Percentiles rank a stretch among this genome's conserved stretches.
Evolutionary conservation across 306 rosid genomes (phyloP).

Genomic region (Rosa chinensis): DNA sequence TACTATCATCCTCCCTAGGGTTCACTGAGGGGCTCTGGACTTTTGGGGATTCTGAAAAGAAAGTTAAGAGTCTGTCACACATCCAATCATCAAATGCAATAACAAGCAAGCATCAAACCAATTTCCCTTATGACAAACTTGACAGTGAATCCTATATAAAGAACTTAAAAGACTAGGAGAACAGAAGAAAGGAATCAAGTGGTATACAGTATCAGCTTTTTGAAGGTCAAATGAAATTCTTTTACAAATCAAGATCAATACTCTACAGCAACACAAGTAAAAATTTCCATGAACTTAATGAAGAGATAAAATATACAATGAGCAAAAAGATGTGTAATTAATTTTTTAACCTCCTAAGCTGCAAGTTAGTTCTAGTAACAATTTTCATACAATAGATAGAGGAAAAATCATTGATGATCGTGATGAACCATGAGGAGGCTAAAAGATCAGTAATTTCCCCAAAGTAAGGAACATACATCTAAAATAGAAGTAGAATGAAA

Average conservation of each 20-base stretch:
- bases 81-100: background rate
- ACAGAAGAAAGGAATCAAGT: background rate
- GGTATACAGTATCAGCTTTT: background rate
- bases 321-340: slow-evolving; percentile 4
- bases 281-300: background rate
- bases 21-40: slow-evolving; percentile 48
- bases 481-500: background rate
- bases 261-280: background rate
- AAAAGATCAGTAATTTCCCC: background rate
- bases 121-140: background rate
- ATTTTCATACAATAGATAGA: background rate
- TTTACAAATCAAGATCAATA: background rate
- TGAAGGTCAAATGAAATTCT: background rate
- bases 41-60: slow-evolving; percentile 49
- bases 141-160: background rate
- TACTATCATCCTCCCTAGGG: slow-evolving; percentile 50
- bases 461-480: background rate
- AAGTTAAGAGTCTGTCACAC: slow-evolving; percentile 26
- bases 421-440: slow-evolving; percentile 12
- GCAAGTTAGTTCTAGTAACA: background rate
- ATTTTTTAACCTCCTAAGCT: background rate
- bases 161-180: background rate
- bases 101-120: background rate
- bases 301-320: background rate
- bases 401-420: background rate